phyloP scores from a whole-genome alignment of 768 basidiomycete genomes.

The Macrocybe gigantea region DNA sequence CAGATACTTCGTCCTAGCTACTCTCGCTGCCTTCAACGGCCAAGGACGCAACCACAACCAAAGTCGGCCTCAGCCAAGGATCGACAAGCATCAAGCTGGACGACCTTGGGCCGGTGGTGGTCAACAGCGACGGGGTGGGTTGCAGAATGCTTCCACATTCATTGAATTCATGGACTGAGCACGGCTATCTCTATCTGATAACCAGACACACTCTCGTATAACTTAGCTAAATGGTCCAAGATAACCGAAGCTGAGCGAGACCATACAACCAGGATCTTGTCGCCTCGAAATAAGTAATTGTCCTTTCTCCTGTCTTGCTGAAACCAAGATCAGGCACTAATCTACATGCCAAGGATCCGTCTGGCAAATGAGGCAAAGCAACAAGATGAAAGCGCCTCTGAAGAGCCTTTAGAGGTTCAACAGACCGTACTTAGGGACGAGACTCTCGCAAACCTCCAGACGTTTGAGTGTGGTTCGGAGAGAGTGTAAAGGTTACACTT shows the following conservation, averaged over 20 bases:
- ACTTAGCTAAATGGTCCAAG: conserved; percentile 58
- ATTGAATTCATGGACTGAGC: no score
- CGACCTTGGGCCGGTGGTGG: conserved; percentile 60
- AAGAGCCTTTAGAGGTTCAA: no score
- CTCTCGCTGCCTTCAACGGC: background rate
- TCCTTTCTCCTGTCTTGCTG: background rate
- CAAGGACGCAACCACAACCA: conserved; percentile 1
- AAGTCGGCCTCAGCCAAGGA: conserved; percentile 3
- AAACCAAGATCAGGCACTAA: background rate
- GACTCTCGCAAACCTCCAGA: no score
- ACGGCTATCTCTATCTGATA: no score
- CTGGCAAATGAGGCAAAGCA: background rate
- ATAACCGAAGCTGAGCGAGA: conserved; percentile 54
- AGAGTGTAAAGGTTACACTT: no score
- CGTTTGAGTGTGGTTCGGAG: no score
- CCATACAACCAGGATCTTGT: conserved; percentile 48
- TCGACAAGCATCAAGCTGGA: conserved; percentile 39
- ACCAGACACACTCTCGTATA: conserved; percentile 63
- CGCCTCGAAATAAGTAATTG: conserved; percentile 42
- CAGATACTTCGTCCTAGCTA: background rate
- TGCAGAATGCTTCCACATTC: background rate
- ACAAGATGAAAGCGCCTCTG: background rate
- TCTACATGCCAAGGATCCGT: background rate
- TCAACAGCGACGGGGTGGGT: conserved; percentile 61
- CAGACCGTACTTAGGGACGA: no score